A percentile compares a stretch with the other conserved stretches of the same genome.
These are phyloP conservation scores for Cairneyella variabilis DNA, from an alignment of 495 filamentous ascomycete genomes.

Conservation along the genomic window DNA sequence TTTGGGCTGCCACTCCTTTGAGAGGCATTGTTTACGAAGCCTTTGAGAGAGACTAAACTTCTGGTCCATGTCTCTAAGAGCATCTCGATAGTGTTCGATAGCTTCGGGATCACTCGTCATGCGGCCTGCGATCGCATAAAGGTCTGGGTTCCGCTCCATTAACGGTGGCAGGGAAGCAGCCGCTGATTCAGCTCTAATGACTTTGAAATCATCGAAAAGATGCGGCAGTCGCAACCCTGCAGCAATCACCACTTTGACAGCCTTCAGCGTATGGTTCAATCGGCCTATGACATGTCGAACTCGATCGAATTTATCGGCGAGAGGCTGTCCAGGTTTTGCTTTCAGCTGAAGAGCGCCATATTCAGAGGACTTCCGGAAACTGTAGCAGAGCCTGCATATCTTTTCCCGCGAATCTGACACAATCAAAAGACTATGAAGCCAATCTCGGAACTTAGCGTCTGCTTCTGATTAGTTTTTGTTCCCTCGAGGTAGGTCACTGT, in stretches of 20 bases:
- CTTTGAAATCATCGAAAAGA: constrained; percentile 8
- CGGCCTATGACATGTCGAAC: constrained; percentile 16
- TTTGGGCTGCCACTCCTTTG: neutral
- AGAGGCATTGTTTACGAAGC: neutral
- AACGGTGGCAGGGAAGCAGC: neutral
- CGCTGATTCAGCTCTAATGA: neutral
- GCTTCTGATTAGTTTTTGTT: too few relatives aligned
- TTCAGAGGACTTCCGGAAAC: neutral
- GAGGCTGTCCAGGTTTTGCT: neutral
- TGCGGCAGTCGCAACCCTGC: neutral
- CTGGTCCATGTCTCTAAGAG: neutral
- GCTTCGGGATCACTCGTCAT: neutral
- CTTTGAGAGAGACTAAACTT: neutral
- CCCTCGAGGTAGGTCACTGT: too few relatives aligned
- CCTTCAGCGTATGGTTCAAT: constrained; percentile 12
- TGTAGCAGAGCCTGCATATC: too few relatives aligned
- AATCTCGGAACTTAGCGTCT: too few relatives aligned
- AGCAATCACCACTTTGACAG: constrained; percentile 2
- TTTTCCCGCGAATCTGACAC: too few relatives aligned
- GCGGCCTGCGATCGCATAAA: neutral
- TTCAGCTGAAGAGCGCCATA: neutral
- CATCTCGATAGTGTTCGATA: neutral
- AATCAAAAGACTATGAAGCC: too few relatives aligned
- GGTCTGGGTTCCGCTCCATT: neutral
- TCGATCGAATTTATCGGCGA: neutral